A percentile compares a stretch with the other conserved stretches of the same genome.
Conservation (phyloP, 495 filamentous ascomycete genomes). For the Trichoderma erinaceum region DNA sequence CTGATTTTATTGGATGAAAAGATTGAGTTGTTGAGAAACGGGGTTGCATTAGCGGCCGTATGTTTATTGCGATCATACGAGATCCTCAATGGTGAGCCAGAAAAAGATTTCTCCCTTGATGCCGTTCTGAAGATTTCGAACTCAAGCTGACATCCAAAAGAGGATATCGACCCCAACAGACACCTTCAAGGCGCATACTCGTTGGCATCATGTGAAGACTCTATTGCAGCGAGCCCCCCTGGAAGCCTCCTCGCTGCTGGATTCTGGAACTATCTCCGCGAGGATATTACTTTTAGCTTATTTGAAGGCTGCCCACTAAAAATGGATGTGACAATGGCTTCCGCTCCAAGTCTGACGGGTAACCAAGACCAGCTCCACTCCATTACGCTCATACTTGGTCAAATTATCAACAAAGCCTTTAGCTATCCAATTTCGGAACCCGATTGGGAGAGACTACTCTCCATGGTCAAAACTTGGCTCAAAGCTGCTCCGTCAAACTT, state of each 20-base stretch:
- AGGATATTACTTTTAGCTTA: conserved; percentile 36
- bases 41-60: conserved; percentile 29
- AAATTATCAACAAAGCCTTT: conserved; percentile 30
- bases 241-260: conserved; percentile 28
- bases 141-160: conserved; percentile 8
- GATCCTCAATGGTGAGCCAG: conserved; percentile 24
- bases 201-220: conserved; percentile 18
- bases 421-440: neutral
- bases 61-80: conserved; percentile 37
- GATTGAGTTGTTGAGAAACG: conserved; percentile 23
- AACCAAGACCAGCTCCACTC: conserved; percentile 30
- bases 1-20: conserved; percentile 21
- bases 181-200: conserved; percentile 23
- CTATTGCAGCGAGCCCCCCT: conserved; percentile 12
- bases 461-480: neutral
- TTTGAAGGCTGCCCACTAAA: conserved; percentile 28
- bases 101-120: neutral
- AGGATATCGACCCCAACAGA: conserved; percentile 20
- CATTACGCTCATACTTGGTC: conserved; percentile 29
- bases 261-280: conserved; percentile 37
- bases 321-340: conserved; percentile 27
- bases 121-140: neutral
- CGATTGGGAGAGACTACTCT: neutral
- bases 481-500: neutral
- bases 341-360: conserved; percentile 9